phyloP scores from a whole-genome alignment of 2,329 filamentous ascomycete species.

The Ceratocystis diversiconidia region DNA sequence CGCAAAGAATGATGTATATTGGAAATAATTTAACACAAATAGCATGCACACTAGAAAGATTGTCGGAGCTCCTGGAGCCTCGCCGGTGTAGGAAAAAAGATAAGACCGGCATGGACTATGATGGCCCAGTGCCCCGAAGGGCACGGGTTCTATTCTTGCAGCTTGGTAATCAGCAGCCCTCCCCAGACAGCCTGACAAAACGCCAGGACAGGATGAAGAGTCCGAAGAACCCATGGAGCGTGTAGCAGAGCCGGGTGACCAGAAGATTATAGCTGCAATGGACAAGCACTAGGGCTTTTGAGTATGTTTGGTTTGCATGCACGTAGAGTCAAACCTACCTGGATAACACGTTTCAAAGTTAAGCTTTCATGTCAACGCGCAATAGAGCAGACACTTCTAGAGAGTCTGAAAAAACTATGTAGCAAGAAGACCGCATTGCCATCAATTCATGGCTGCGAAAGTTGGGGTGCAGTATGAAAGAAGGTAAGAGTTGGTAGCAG shows the following conservation, averaged over 20 bases:
- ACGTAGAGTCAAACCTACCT: neutral
- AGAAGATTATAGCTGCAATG: constrained; percentile 12
- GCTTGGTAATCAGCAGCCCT: constrained; percentile 18
- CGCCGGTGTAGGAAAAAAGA: constrained; percentile 26
- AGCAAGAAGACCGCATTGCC: neutral
- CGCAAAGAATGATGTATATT: constrained; percentile 4
- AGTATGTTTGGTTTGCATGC: neutral
- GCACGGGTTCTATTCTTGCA: constrained; percentile 25
- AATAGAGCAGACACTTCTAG: neutral
- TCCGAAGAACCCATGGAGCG: constrained; percentile 18
- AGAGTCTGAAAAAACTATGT: neutral
- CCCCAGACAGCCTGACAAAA: constrained; percentile 14
- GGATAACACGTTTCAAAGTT: neutral
- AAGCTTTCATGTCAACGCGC: neutral
- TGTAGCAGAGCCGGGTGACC: constrained; percentile 17
- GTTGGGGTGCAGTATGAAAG: neutral
- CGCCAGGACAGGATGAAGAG: constrained; percentile 9
- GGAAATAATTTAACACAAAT: neutral
- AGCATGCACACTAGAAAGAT: constrained; percentile 15
- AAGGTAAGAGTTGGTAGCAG: neutral
- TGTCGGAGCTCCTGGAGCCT: constrained; percentile 32
- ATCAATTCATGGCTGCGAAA: neutral
- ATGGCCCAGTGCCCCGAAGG: constrained; percentile 25
- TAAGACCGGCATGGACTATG: constrained; percentile 30
- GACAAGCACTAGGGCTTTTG: neutral